Percentiles rank a stretch among this genome's conserved stretches.
These are phyloP conservation scores for Leptographium radiaticola DNA, from an alignment of 2,329 filamentous ascomycete genomes.

Conservation along the genomic window DNA sequence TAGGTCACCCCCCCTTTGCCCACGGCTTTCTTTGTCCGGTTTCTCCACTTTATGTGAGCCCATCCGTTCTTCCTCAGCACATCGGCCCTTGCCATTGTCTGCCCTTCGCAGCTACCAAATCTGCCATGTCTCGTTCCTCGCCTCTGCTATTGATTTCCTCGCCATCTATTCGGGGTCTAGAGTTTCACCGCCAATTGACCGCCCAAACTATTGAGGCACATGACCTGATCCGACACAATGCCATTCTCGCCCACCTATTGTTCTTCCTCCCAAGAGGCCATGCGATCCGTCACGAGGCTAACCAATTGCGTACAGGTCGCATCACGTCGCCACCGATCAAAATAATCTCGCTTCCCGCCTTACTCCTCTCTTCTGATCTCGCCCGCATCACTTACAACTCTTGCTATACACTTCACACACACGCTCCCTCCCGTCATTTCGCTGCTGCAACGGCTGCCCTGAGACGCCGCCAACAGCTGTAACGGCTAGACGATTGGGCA, in stretches of 20 bases:
- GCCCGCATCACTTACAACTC: background rate
- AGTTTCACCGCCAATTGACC: conserved; percentile 7
- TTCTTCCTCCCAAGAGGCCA: background rate
- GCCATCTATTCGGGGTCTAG: background rate
- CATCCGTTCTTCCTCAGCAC: background rate
- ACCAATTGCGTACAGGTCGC: conserved; percentile 13
- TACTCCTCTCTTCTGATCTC: background rate
- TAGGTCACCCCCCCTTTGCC: background rate
- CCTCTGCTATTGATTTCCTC: background rate
- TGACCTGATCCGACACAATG: conserved; percentile 5
- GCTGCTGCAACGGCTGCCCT: background rate
- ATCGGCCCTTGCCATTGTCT: background rate
- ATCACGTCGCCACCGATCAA: conserved; percentile 8
- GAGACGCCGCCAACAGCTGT: too few species aligned
- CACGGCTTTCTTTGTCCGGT: background rate
- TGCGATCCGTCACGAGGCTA: conserved; percentile 13
- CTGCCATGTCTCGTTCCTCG: background rate
- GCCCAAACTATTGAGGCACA: conserved; percentile 2
- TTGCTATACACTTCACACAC: background rate
- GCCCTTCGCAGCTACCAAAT: background rate
- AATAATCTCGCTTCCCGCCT: conserved; percentile 4
- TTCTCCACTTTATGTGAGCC: background rate
- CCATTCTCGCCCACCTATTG: background rate
- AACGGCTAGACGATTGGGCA: too few species aligned
- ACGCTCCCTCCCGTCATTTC: background rate